phyloP scores from a whole-genome alignment of 2,329 filamentous ascomycete species.

The Beauveria medogensis region DNA sequence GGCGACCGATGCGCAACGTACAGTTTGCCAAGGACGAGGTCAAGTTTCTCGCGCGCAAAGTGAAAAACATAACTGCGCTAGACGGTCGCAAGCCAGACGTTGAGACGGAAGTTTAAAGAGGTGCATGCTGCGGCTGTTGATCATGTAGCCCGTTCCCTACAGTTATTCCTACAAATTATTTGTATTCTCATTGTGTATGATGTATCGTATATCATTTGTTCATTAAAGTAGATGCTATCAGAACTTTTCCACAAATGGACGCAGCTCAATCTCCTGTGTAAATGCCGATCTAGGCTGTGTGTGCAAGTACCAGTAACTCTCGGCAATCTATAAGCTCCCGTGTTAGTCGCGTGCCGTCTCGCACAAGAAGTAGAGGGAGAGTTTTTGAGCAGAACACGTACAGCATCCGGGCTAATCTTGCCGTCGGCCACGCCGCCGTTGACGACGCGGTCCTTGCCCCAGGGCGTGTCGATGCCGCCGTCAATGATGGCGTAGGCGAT shows the following conservation, averaged over 20 bases:
- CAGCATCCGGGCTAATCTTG: slow-evolving; percentile 68
- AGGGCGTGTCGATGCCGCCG: slow-evolving; percentile 74
- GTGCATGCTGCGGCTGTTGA: too few species aligned
- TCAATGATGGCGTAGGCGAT: slow-evolving; percentile 78
- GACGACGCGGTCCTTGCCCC: slow-evolving; percentile 45
- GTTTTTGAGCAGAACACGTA: slow-evolving; percentile 33
- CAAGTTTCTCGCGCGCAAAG: slow-evolving; percentile 65
- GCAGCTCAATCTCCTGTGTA: slow-evolving; percentile 72
- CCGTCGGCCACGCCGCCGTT: slow-evolving; percentile 42
- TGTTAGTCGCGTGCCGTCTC: background rate
- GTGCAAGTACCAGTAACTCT: slow-evolving; percentile 78
- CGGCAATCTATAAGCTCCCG: slow-evolving; percentile 58
- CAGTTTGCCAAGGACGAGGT: slow-evolving; percentile 85
- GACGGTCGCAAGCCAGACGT: slow-evolving; percentile 79
- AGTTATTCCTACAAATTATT: background rate
- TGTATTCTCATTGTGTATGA: slow-evolving; percentile 2
- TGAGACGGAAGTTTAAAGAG: slow-evolving; percentile 60
- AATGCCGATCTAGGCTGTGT: slow-evolving; percentile 72
- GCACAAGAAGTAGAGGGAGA: background rate
- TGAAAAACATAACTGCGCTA: slow-evolving; percentile 69
- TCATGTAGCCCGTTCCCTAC: background rate
- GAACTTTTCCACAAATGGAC: slow-evolving; percentile 80
- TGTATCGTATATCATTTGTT: background rate
- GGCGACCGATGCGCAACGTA: slow-evolving; percentile 79
- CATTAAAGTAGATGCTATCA: slow-evolving; percentile 26